Base-by-base conservation (phyloP, 2,329 filamentous ascomycete genomes). In the Beauveria brongniartii region DNA sequence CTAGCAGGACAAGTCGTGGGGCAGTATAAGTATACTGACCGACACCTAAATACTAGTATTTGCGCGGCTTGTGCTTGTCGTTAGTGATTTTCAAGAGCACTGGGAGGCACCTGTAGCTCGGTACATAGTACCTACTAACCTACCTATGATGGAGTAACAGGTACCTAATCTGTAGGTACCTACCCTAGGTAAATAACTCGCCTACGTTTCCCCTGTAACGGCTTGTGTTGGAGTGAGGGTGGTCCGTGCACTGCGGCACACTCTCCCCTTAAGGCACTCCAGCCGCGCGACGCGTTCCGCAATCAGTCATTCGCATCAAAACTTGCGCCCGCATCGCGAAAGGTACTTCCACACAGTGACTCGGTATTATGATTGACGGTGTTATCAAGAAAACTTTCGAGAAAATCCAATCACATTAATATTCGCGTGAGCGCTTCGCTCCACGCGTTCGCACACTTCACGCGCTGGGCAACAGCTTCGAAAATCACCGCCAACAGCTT, bases 301-400 rank as follows among this genome's bases (percentile, higher is more conserved):
- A 28, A 46, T 48, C 47, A 44, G 37, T 41, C 40, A 16, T 51
- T 53, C 26, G 40, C 60, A 58, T 41, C 50, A 61, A 57, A 37
- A 37, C 22, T 44, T 28, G 28, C 59, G 46, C 48, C 34, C 22
- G 28, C 55, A 52, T 51, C 44, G 52, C 48, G 18, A 54, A 62
- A 22, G 18, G 8, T 30, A 48, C 30, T 48, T 30, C 30, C n/a
- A 43, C 48, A 50, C 43, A 53, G 43, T 34, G 37, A 34, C 20
- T 48, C 48, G 67, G 73, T 78, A 87, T 74, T 65, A 97, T 97
- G 94, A 44, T 16, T 48, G 52, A 51, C 43, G 41, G 34, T 47
- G 34, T 9, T 26, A 43, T 56, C 24, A 6, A 9, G 20, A 34
- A 20, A 37, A 14, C n/a, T 26, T 37, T 16, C 20, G n/a, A 46